Percentiles rank a stretch among this genome's conserved stretches.
Conservation (phyloP, 2,329 filamentous ascomycete genomes). For the Xylariaceae sp. region DNA sequence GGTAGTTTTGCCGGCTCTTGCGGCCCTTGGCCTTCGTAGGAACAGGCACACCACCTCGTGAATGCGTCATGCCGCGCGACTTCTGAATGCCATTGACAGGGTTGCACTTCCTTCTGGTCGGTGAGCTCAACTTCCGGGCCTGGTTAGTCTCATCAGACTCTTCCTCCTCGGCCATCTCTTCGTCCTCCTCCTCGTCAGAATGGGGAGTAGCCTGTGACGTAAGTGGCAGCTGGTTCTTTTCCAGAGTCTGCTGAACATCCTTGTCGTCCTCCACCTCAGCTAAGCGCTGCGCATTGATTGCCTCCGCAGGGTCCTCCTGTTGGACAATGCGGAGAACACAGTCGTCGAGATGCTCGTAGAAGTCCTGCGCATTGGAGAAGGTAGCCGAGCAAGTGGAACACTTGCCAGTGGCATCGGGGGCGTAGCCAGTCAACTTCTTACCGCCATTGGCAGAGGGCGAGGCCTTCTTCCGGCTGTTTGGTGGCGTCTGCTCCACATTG, state of each 20-base stretch:
- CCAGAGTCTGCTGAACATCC: constrained; percentile 56
- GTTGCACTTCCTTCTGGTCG: constrained; percentile 54
- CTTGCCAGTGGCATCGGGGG: constrained; percentile 79
- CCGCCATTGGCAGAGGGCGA: constrained; percentile 36
- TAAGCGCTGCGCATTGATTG: constrained; percentile 61
- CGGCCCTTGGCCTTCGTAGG: constrained; percentile 58
- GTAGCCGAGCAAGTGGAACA: constrained; percentile 91
- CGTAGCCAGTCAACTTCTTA: constrained; percentile 66
- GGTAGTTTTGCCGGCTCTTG: constrained; percentile 91
- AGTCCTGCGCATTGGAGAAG: constrained; percentile 91
- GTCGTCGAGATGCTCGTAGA: constrained; percentile 92
- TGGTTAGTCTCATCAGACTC: constrained; percentile 56
- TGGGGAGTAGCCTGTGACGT: constrained; percentile 36
- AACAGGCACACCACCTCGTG: constrained; percentile 63
- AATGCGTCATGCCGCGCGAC: constrained; percentile 70
- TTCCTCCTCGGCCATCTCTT: constrained; percentile 53
- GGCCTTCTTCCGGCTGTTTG: constrained; percentile 72
- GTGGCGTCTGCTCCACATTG: constrained; percentile 87
- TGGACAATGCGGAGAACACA: constrained; percentile 67
- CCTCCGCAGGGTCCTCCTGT: constrained; percentile 64
- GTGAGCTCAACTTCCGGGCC: constrained; percentile 47
- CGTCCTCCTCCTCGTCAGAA: constrained; percentile 48
- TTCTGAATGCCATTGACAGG: constrained; percentile 55
- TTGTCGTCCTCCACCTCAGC: constrained; percentile 61
- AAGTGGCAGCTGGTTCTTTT: constrained; percentile 56